Evolutionary conservation across 192 early-diverging fungal species (phyloP).

Genomic region (Oehlia diaphana): DNA sequence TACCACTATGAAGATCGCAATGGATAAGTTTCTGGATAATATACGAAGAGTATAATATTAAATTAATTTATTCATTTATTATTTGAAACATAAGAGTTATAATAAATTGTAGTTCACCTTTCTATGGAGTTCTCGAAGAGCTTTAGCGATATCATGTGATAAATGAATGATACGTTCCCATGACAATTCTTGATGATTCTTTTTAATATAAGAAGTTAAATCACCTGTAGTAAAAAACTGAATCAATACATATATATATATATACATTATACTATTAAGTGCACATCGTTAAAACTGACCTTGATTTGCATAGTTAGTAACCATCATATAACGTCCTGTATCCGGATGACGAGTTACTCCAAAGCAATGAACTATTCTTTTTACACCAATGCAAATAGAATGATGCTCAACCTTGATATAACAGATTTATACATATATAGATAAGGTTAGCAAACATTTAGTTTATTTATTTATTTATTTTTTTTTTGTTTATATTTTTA

Average conservation of each 20-base stretch:
- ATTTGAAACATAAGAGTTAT: too few species aligned
- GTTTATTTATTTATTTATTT: not conserved
- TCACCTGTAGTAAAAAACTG: not conserved
- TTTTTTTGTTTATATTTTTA: not conserved
- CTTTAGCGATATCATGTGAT: not conserved
- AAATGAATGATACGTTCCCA: not conserved
- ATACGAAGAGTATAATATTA: too few species aligned
- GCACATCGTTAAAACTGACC: not conserved
- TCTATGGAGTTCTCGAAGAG: not conserved
- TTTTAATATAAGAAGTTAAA: not conserved
- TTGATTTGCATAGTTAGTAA: not conserved
- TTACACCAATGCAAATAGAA: not conserved
- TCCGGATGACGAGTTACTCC: slow-evolving; percentile 6
- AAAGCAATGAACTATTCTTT: slow-evolving; percentile 17
- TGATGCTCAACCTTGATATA: not conserved
- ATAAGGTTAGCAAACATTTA: not conserved
- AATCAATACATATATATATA: not conserved
- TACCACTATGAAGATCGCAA: not conserved
- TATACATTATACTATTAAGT: too few species aligned
- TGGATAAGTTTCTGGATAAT: not conserved
- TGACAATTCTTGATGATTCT: not conserved
- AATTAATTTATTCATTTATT: too few species aligned
- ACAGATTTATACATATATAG: too few species aligned
- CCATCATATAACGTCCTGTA: slow-evolving; percentile 7
- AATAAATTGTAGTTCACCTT: too few species aligned